Base-by-base conservation (phyloP, 1,284 basidiomycete genomes). In the Pyrrhoderma lamaoense region DNA sequence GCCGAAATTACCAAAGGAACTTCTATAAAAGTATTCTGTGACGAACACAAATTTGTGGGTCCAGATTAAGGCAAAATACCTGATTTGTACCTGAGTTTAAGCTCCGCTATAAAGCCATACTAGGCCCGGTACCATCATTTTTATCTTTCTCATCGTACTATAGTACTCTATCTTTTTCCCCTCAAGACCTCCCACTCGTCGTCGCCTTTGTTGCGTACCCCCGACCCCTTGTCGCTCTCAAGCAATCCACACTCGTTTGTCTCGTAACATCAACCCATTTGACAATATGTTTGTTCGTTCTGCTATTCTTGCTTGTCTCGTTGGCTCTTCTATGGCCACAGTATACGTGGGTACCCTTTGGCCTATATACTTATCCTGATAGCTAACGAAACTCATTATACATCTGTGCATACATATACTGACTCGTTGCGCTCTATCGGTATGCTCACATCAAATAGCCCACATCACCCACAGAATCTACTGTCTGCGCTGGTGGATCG, bases 401-500 rank as follows among this genome's bases (percentile, higher is more conserved):
- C 35, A 9, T 37, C 35, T 37, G n/a, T n/a, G n/a, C n/a, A n/a
- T n/a, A n/a, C n/a, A n/a, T n/a, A n/a, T n/a, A n/a, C n/a, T n/a
- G n/a, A n/a, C n/a, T n/a, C n/a, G n/a, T n/a, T n/a, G n/a, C n/a
- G n/a, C n/a, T n/a, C n/a, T n/a, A n/a, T n/a, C n/a, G n/a, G n/a
- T n/a, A n/a, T n/a, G 11, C 35, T 16, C 16, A 9, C 35, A 9
- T 37, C 35, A 9, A 8, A 11, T 57, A 89, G 85, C 64, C 80
- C 35, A 89, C 83, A 9, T 56, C 64, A 3, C 87, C 88, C 7
- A 72, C 79, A 22, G 70, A 71, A 7, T 53, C 70, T 0, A 76
- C 79, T 11, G 67, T 61, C 8, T 81, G 75, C 62, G 63, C 70
- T n/a, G 85, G 73, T 53, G 88, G 87, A 27, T 70, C 82, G 61